A percentile compares a stretch with the other conserved stretches of the same genome.
These are phyloP conservation scores for Linnemannia hyalina DNA, from an alignment of 192 early-diverging fungal species.

Conservation along the genomic window DNA sequence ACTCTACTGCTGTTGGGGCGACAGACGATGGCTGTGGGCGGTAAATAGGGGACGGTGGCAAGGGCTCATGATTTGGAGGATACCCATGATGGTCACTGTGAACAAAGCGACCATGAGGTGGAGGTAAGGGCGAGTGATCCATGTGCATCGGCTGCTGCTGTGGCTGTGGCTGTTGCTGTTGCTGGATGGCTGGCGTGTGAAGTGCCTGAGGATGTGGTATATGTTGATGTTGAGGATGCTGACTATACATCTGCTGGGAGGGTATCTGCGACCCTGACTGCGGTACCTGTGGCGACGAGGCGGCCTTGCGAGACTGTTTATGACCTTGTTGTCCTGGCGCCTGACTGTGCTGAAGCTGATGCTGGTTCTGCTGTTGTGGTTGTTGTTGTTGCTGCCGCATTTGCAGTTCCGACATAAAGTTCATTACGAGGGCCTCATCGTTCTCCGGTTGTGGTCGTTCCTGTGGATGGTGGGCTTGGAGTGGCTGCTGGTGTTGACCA, in stretches of 20 bases:
- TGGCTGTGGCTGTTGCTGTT: constrained; percentile 13
- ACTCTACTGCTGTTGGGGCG: constrained; percentile 3
- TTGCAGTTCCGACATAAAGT: constrained; percentile 49
- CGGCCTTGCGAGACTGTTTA: constrained; percentile 16
- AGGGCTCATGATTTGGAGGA: constrained; percentile 12
- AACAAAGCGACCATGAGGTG: constrained; percentile 18
- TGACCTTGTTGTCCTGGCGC: not conserved
- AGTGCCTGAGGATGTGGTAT: constrained; percentile 10
- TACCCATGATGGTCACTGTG: constrained; percentile 24
- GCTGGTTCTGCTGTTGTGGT: constrained; percentile 13
- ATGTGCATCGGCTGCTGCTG: constrained; percentile 20
- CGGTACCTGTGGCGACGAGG: not conserved
- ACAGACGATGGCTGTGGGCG: constrained; percentile 11
- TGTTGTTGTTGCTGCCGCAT: constrained; percentile 28
- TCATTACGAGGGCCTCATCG: constrained; percentile 40
- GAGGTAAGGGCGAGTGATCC: constrained; percentile 7
- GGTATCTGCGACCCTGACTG: not conserved
- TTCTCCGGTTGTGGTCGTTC: constrained; percentile 28
- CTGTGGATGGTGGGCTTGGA: constrained; percentile 15
- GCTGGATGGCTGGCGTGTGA: not conserved
- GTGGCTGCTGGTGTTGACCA: constrained; percentile 22
- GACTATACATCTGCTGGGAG: not conserved
- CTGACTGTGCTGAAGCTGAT: not conserved
- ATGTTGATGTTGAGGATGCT: constrained; percentile 13
- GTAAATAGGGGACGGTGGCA: not conserved